Conservation (phyloP, 306 rosid species). For the Psophocarpus tetragonolobus region DNA sequence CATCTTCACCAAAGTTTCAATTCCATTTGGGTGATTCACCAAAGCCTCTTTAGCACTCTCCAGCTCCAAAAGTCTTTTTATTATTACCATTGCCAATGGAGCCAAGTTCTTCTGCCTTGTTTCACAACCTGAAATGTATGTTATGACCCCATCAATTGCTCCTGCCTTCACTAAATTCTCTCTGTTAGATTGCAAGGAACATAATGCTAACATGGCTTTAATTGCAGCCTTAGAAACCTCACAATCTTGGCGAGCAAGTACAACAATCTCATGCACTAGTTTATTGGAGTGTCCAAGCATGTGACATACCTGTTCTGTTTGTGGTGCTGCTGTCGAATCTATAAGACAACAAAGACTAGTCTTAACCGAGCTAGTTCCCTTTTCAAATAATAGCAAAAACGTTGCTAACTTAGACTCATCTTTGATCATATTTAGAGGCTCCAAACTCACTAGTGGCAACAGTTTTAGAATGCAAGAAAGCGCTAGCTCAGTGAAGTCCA, state of each 20-base stretch:
- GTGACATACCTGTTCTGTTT: slow-evolving; percentile 43
- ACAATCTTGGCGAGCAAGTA: slow-evolving; percentile 25
- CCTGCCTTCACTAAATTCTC: slow-evolving; percentile 58
- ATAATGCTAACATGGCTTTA: slow-evolving; percentile 62
- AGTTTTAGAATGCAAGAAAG: slow-evolving; percentile 56
- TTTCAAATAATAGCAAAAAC: slow-evolving; percentile 47
- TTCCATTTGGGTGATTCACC: slow-evolving; percentile 46
- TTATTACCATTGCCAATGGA: slow-evolving; percentile 50
- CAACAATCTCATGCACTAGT: slow-evolving; percentile 50
- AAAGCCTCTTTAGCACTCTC: slow-evolving; percentile 63
- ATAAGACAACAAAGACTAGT: slow-evolving; percentile 56
- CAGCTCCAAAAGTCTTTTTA: slow-evolving; percentile 61
- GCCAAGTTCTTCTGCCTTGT: slow-evolving; percentile 42
- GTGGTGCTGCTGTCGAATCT: slow-evolving; percentile 52
- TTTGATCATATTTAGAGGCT: slow-evolving; percentile 54
- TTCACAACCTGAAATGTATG: slow-evolving; percentile 51
- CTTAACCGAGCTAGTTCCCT: slow-evolving; percentile 56
- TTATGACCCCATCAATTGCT: slow-evolving; percentile 55
- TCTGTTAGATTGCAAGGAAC: slow-evolving; percentile 49
- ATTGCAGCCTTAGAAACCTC: slow-evolving; percentile 62
- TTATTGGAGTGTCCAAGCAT: slow-evolving; percentile 52
- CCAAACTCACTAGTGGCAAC: slow-evolving; percentile 50
- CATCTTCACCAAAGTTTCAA: slow-evolving; percentile 64
- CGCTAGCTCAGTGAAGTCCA: slow-evolving; percentile 53
- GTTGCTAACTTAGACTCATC: slow-evolving; percentile 48